Base-by-base conservation (phyloP, 371 early-diverging fungal species). In the Amoeboaphelidium protococcarum region DNA sequence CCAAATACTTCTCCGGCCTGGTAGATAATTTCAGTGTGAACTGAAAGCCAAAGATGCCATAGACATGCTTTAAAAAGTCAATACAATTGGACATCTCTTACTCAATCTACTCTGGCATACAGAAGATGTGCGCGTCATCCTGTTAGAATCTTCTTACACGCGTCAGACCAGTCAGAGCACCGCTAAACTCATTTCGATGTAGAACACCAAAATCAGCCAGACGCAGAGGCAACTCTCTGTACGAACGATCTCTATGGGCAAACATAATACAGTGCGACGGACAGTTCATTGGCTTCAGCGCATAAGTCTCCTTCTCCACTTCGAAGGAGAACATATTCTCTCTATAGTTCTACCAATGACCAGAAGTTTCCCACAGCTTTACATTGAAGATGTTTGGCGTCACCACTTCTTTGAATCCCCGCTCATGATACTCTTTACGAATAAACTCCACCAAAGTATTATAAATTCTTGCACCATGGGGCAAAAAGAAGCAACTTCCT, bases 241-340 rank as follows among this genome's bases (percentile, higher is more conserved):
- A 91, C 41, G 88, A 86, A 45, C 88, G 78, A 51, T 90, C 89
- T 47, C 80, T 72, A 52, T 75, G 69, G 50, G 67, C 82, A 67
- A 96, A 99, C 76, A 98, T 85, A 54, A 99, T 63, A 69, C 98
- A 98, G 62, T 98, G 98, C 37, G 92, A 94, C 45, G 99, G 99
- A 62, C 99, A 99, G 73, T 99, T 99, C 99, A 99, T 99, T 13
- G 99, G 98, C 72, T 99, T 99, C 49, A 99, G 68, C 0, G 82
- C 97, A 65, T 76, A 87, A 48, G 73, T 67, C 58, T 81, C 84
- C 67, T 83, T 82, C 41, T 76, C 73, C 16, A 87, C 78, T 31
- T 81, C 77, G 44, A 98, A 74, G 45, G 72, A 68, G 67, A 98
- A 99, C 95, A 99, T 98, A 67, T 99, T 82, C 50, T 92, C 92